Conservation (phyloP, 306 rosid species). For the Prunus padus region DNA sequence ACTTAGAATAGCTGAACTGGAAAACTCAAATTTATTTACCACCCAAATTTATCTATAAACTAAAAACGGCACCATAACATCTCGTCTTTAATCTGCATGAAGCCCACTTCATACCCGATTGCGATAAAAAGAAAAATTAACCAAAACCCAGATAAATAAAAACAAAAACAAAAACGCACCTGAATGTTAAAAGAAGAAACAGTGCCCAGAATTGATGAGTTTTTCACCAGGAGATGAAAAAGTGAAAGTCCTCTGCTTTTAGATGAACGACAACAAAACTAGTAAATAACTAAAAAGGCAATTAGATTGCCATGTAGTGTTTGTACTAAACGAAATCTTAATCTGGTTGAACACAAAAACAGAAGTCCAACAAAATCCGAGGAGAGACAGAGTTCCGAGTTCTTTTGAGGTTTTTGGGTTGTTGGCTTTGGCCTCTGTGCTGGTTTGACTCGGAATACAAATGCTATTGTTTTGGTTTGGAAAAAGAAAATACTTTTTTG, state of each 20-base stretch:
- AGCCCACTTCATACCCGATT: not conserved
- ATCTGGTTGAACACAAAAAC: too few species aligned
- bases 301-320: too few species aligned
- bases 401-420: too few species aligned
- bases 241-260: not conserved
- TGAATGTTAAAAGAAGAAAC: not conserved
- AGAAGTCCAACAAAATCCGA: too few species aligned
- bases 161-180: not conserved
- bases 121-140: constrained; percentile 6
- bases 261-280: not conserved
- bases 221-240: not conserved
- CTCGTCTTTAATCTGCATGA: not conserved
- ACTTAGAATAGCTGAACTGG: not conserved
- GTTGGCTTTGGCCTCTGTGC: too few species aligned
- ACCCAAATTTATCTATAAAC: not conserved
- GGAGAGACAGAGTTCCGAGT: too few species aligned
- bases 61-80: not conserved
- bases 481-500: too few species aligned
- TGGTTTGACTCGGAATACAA: too few species aligned
- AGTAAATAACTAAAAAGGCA: not conserved
- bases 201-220: constrained; percentile 2
- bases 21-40: not conserved
- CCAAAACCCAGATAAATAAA: not conserved
- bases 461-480: too few species aligned
- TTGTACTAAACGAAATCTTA: too few species aligned